Evolutionary conservation across 176 grass and related monocot genomes (phyloP).

Genomic region (Areca catechu): DNA sequence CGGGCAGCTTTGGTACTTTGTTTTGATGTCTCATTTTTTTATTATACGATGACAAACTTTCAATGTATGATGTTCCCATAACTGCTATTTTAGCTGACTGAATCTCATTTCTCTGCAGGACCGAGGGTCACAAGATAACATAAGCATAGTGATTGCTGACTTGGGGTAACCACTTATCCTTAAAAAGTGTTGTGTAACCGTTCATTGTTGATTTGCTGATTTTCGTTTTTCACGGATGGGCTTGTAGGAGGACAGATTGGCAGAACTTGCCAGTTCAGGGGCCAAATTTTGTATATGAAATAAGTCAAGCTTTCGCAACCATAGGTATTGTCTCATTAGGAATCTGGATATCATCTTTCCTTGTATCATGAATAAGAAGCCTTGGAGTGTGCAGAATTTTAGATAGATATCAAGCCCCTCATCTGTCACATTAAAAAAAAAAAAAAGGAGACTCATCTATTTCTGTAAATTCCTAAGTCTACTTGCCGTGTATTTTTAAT

Average conservation of each 20-base stretch:
- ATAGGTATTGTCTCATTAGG: constrained; percentile 68
- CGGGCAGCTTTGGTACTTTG: constrained; percentile 56
- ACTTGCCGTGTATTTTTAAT: background rate
- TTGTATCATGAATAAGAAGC: constrained; percentile 14
- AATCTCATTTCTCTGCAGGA: constrained; percentile 40
- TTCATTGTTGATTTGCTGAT: background rate
- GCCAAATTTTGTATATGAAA: constrained; percentile 59
- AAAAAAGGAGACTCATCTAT: background rate
- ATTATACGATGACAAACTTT: background rate
- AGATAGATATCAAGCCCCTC: background rate
- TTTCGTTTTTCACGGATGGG: constrained; percentile 1
- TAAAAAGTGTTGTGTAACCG: constrained; percentile 5
- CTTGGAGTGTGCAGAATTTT: constrained; percentile 7
- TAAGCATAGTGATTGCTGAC: constrained; percentile 91
- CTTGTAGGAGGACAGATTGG: constrained; percentile 83
- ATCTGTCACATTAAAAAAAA: no score
- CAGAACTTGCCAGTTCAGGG: constrained; percentile 55
- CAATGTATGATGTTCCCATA: background rate
- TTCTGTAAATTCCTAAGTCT: constrained; percentile 5
- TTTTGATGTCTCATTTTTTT: constrained; percentile 7
- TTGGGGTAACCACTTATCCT: constrained; percentile 55
- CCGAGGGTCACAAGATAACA: constrained; percentile 71
- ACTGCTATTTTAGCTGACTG: background rate
- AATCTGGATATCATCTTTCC: constrained; percentile 72
- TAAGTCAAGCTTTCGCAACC: constrained; percentile 75